Base-by-base conservation (phyloP, 345 rosid genomes). In the Populus euphratica region DNA sequence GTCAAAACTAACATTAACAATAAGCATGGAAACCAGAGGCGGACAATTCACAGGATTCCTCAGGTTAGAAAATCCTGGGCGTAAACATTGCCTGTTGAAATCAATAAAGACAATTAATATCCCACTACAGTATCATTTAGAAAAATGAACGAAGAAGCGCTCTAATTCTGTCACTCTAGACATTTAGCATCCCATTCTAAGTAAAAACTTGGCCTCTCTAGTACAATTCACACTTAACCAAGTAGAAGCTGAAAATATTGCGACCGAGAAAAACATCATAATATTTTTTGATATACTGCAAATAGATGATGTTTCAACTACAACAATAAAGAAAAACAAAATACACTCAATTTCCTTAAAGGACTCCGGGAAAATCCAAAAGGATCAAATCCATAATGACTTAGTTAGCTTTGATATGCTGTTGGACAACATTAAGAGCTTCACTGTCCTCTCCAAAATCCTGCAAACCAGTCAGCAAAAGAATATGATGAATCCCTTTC, bases 371-470 rank as follows among this genome's bases (percentile, higher is more conserved):
- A 38, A 73, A 44, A 33, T 54, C 67, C 27, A 47, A 17, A 73
- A 54, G 8, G 18, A 38, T 35, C 17, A 2, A 56, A 72, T 9
- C 27, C 66, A 23, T 41, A 31, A 31, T 54, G 67, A 76, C 77
- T 88, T 69, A 89, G 25, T 86, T 76, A 38, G 90, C 77, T 79
- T 89, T 87, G 73, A 89, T 79, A 68, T 86, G 85, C 77, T 86
- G 86, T 49, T 85, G 89, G 27, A 89, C 85, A 6, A 87, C 81
- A 62, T 83, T 85, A 61, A 86, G 88, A 8, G 87, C 92, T 74
- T 86, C 88, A 3, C 83, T 86, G 66, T 89, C 89, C 84, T 89
- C 92, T 0, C 92, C 92, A 8, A 77, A 89, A 70, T 90, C 95
- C 94, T 93, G 89, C 41, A 75, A 66, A 65, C 27, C 44, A 69